Evolutionary conservation across 305 asterid genomes (phyloP).

Genomic region (Fraxinus sp.): DNA sequence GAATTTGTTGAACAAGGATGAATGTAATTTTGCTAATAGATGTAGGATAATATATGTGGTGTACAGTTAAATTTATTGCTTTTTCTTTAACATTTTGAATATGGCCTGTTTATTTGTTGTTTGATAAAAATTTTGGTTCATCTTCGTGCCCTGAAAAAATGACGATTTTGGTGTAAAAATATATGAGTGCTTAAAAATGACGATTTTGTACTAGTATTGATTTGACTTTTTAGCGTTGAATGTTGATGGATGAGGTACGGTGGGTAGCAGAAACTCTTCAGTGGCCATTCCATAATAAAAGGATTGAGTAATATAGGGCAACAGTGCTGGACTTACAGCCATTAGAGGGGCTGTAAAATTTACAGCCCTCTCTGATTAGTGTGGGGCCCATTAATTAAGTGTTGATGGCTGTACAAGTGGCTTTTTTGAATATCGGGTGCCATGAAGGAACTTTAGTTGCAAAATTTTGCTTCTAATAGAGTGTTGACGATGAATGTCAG

Average conservation of each 20-base stretch:
- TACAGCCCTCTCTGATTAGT: no score
- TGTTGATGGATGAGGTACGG: not conserved
- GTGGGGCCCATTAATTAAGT: no score
- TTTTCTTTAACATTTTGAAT: not conserved
- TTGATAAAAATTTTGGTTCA: not conserved
- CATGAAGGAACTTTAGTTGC: not conserved
- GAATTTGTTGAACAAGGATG: constrained; percentile 14
- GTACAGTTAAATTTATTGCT: constrained; percentile 5
- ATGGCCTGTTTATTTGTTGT: not conserved
- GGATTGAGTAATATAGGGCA: not conserved
- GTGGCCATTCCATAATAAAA: not conserved
- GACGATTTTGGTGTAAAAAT: not conserved
- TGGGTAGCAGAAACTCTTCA: not conserved
- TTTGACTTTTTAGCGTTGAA: not conserved
- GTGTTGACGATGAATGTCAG: not conserved
- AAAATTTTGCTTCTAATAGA: not conserved
- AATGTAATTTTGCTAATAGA: constrained; percentile 1
- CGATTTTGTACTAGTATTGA: not conserved
- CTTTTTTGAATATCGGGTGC: no score
- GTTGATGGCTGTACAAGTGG: no score
- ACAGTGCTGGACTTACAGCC: no score
- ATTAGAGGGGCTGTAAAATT: no score
- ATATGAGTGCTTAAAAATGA: not conserved
- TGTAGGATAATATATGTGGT: not conserved
- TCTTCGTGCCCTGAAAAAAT: not conserved